Conservation (phyloP, 2,329 filamentous ascomycete genomes). For the Diaporthe destruens region DNA sequence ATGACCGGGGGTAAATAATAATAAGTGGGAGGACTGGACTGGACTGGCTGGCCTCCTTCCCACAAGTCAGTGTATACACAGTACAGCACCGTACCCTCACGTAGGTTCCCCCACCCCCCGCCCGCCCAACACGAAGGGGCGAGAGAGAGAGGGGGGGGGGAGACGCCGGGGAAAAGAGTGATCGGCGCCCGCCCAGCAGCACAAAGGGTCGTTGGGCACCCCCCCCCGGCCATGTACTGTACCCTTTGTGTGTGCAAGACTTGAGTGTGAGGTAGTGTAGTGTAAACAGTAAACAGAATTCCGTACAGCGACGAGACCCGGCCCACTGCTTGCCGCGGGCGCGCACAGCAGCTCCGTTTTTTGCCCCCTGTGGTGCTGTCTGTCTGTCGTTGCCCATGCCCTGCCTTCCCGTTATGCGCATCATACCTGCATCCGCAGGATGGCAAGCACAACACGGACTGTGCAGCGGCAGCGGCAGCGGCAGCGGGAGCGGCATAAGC, state of each 20-base stretch:
- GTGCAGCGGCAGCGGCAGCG: constrained; percentile 35
- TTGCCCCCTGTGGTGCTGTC: not conserved
- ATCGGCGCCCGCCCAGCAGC: constrained; percentile 17
- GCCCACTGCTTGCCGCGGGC: constrained; percentile 28
- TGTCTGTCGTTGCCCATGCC: not conserved
- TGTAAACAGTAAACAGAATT: too few relatives aligned
- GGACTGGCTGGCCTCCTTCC: too few relatives aligned
- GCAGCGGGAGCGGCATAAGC: constrained; percentile 30
- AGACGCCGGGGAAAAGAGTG: not conserved
- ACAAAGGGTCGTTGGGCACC: constrained; percentile 15
- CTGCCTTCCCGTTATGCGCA: constrained; percentile 40
- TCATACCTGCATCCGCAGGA: constrained; percentile 43
- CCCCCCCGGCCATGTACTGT: constrained; percentile 1
- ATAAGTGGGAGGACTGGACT: not conserved
- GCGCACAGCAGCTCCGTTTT: constrained; percentile 29
- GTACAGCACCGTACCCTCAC: too few relatives aligned
- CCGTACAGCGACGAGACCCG: not conserved
- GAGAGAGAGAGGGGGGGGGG: not conserved
- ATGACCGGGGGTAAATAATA: not conserved
- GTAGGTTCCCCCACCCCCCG: too few relatives aligned
- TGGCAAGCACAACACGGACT: constrained; percentile 41
- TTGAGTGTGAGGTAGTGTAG: not conserved
- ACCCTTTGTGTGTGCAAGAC: not conserved
- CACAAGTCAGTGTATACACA: too few relatives aligned
- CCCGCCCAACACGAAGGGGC: constrained; percentile 3